Percentiles rank a stretch among this genome's conserved stretches.
Evolutionary conservation across 2,329 filamentous ascomycete species (phyloP).

Genomic region (Harringtonia lauricola): DNA sequence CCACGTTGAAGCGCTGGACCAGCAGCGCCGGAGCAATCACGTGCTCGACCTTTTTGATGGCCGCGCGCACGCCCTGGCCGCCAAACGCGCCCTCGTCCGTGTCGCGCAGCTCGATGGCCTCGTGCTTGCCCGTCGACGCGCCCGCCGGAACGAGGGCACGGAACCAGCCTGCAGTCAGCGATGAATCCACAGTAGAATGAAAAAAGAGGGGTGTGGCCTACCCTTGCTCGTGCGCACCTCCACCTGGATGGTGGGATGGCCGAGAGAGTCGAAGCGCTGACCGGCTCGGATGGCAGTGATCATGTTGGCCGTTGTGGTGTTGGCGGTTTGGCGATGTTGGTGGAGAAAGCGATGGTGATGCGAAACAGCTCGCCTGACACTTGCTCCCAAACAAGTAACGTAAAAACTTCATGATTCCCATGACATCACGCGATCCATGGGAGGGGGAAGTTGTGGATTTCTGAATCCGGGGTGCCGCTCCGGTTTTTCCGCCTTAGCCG

Average conservation of each 20-base stretch:
- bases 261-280: conserved; percentile 96
- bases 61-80: conserved; percentile 81
- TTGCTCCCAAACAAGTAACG: no score
- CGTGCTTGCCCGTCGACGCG: conserved; percentile 86
- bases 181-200: conserved; percentile 36
- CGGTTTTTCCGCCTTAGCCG: not conserved
- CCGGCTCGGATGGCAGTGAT: conserved; percentile 85
- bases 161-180: conserved; percentile 80
- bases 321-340: no score
- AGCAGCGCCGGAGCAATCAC: conserved; percentile 71
- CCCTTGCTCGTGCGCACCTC: conserved; percentile 45
- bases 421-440: no score
- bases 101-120: conserved; percentile 84
- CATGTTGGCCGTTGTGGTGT: conserved; percentile 22
- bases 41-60: conserved; percentile 75
- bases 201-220: no score
- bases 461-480: no score
- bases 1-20: conserved; percentile 72
- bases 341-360: no score
- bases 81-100: conserved; percentile 78
- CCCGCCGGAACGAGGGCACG: conserved; percentile 95
- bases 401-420: no score
- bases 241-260: conserved; percentile 97
- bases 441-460: no score
- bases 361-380: no score